A percentile compares a stretch with the other conserved stretches of the same genome.
Evolutionary conservation across 1,284 basidiomycete genomes (phyloP).

Genomic region (Neotropicomus parvogracilis): DNA sequence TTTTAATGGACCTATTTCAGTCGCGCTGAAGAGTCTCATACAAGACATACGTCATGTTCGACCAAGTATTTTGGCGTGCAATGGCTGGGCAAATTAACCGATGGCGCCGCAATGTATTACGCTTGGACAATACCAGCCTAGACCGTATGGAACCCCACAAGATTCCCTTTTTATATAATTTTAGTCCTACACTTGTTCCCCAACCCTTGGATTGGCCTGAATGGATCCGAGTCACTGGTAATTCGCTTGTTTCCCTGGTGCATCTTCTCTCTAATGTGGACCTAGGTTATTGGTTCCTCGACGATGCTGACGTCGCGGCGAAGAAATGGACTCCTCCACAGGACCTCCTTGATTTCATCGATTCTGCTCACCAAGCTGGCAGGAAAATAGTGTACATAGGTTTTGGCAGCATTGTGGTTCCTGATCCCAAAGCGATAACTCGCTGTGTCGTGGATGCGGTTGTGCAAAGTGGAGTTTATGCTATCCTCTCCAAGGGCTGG

Average conservation of each 20-base stretch:
- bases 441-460: slow-evolving; percentile 88
- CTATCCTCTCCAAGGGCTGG: slow-evolving; percentile 97
- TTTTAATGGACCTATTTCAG: neutral
- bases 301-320: slow-evolving; percentile 82
- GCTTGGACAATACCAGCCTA: slow-evolving; percentile 76
- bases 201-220: slow-evolving; percentile 96
- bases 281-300: slow-evolving; percentile 90
- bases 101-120: slow-evolving; percentile 82
- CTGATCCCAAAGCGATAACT: slow-evolving; percentile 91
- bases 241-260: slow-evolving; percentile 2
- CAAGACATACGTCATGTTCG: slow-evolving; percentile 88
- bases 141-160: slow-evolving; percentile 96
- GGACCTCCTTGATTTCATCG: slow-evolving; percentile 80
- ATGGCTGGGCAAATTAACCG: slow-evolving; percentile 92
- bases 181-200: slow-evolving; percentile 85
- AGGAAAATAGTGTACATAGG: slow-evolving; percentile 98
- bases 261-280: slow-evolving; percentile 11
- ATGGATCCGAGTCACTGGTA: slow-evolving; percentile 94
- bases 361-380: slow-evolving; percentile 62
- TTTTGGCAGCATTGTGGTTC: slow-evolving; percentile 97
- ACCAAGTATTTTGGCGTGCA: slow-evolving; percentile 97
- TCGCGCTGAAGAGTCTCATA: slow-evolving; percentile 5
- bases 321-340: slow-evolving; percentile 86
- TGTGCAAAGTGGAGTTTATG: slow-evolving; percentile 77
- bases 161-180: slow-evolving; percentile 97